Percentiles rank a stretch among this genome's conserved stretches.
These are phyloP conservation scores for Erysimum cheiri DNA, from an alignment of 441 rosid genomes.

Conservation along the genomic window DNA sequence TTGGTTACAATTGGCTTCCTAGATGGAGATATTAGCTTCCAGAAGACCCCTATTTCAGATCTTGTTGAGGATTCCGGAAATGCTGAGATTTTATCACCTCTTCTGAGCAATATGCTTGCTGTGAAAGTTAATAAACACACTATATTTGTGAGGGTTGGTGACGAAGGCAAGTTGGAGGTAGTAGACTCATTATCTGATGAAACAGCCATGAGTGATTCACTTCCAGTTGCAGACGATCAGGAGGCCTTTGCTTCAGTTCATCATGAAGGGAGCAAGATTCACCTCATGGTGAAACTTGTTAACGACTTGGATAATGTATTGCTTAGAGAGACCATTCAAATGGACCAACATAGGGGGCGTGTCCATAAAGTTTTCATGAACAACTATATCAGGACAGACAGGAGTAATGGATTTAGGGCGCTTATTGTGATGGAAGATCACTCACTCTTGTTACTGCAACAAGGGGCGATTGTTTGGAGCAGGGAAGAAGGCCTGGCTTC, in stretches of 20 bases:
- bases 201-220: conserved; percentile 79
- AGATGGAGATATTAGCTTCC: conserved; percentile 65
- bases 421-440: conserved; percentile 99
- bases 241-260: conserved; percentile 80
- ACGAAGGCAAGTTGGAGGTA: conserved; percentile 73
- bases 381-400: conserved; percentile 87
- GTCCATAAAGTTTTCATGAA: conserved; percentile 91
- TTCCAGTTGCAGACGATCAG: conserved; percentile 67
- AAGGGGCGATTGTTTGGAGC: conserved; percentile 93
- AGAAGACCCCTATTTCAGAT: conserved; percentile 60
- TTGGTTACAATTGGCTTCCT: conserved; percentile 63
- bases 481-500: conserved; percentile 99
- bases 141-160: conserved; percentile 59
- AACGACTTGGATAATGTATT: conserved; percentile 71
- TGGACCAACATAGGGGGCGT: conserved; percentile 82
- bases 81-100: conserved; percentile 63
- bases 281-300: conserved; percentile 71
- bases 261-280: conserved; percentile 66
- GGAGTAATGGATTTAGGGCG: conserved; percentile 93
- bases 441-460: conserved; percentile 89
- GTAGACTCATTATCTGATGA: conserved; percentile 63
- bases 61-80: conserved; percentile 62
- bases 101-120: conserved; percentile 65
- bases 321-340: conserved; percentile 73
- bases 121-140: conserved; percentile 52